Base-by-base conservation (phyloP, 192 early-diverging fungal species). In the Backusella psychrophila region DNA sequence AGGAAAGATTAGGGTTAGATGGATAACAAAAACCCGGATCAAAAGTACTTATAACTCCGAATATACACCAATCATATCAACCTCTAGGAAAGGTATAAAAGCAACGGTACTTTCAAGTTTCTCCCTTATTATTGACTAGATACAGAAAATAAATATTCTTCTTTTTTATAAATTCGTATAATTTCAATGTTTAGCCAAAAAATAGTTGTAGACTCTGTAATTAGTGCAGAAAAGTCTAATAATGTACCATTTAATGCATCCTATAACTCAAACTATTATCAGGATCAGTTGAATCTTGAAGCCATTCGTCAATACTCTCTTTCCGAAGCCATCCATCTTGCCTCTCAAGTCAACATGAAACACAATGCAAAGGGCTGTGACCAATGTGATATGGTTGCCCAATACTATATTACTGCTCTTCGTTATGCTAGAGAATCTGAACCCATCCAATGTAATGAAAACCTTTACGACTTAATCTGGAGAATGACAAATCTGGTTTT, bases 301-400 rank as follows among this genome's bases (percentile, higher is more conserved):
- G 56, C 56, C 12, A 63, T 63, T 29, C 56, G 56, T 5, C 56
- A 63, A 63, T 63, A 9, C 21, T 69, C 68, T 41, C 34, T 36
- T 19, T 21, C 68, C 9, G 68, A 69, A 69, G 35, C 68, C 17
- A 69, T 69, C 19, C 12, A 23, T 23, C 38, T 69, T 14, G 34
- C 68, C 7, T 69, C 68, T 41, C 68, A 69, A 23, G 34, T 39
- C 36, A 74, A 21, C 23, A 74, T 74, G 72, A 74, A 63, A 15
- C 53, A 65, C 3, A 56, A 21, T 34, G 29, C 53, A 8, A 21
- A 59, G 14, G 72, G 31, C 1, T 74, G 68, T 69, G 19, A 38
- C 39, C 34, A 35, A 15, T 74, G 72, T 29, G 56, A 65, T 65
- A 39, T 59, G 4, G 36, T 74, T 65, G 72, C 53, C 23, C 21